phyloP scores from a whole-genome alignment of 768 basidiomycete species.

The Podaxis carcinomalis region DNA sequence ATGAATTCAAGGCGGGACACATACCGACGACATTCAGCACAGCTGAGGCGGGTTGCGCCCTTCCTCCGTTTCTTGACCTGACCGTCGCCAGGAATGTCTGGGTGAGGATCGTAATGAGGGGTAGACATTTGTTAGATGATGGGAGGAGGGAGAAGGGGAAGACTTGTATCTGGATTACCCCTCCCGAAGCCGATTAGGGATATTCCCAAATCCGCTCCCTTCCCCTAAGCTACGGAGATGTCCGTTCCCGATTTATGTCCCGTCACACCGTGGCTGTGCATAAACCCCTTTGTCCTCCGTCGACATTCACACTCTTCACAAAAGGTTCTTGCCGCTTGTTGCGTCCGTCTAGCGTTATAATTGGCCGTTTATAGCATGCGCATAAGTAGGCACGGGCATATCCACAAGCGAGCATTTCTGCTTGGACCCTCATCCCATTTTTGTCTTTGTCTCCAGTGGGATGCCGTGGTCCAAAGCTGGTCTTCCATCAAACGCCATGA shows the following conservation, averaged over 20 bases:
- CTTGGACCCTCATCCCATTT: background rate
- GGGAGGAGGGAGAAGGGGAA: conserved; percentile 17
- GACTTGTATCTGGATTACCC: conserved; percentile 6
- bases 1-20: conserved; percentile 5
- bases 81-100: conserved; percentile 21
- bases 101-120: conserved; percentile 26
- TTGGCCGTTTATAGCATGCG: background rate
- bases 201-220: background rate
- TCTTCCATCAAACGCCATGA: background rate
- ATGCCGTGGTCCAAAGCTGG: background rate
- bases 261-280: conserved; percentile 8
- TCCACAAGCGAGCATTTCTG: background rate
- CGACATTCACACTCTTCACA: background rate
- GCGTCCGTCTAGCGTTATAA: background rate
- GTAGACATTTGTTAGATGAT: conserved; percentile 30
- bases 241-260: conserved; percentile 11
- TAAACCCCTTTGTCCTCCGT: background rate
- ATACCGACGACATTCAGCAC: conserved; percentile 77
- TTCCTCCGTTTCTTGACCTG: conserved; percentile 57
- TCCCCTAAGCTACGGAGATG: background rate
- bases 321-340: background rate
- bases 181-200: background rate
- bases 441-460: background rate
- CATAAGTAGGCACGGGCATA: background rate
- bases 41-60: conserved; percentile 73